Conservation (phyloP, 2,329 filamentous ascomycete genomes). For the Colletotrichum gloeosporioides region DNA sequence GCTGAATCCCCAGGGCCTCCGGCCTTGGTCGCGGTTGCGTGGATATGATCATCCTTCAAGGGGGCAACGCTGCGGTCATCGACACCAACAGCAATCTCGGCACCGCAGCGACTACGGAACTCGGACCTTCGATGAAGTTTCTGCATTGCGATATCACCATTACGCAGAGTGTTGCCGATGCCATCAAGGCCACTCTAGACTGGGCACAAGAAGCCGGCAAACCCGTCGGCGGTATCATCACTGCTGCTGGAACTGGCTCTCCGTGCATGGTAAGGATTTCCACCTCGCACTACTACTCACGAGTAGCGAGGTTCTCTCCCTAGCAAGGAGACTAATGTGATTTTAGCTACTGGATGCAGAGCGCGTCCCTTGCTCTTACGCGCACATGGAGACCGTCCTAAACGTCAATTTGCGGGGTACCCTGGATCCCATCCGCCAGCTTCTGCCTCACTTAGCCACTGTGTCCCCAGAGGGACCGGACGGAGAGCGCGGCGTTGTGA, state of each 20-base stretch:
- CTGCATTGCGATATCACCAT: neutral
- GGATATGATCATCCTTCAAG: neutral
- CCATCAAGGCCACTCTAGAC: neutral
- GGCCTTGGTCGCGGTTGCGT: neutral
- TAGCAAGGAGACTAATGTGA: accelerated
- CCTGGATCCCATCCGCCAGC: neutral
- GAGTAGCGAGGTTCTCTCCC: neutral
- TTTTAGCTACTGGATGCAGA: neutral
- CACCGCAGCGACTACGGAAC: neutral
- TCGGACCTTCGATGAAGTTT: neutral
- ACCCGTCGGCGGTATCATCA: neutral
- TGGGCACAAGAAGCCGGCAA: neutral
- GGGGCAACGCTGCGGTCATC: neutral
- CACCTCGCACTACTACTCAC: accelerated
- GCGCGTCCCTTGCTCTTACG: neutral
- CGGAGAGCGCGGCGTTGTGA: neutral
- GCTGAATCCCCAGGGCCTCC: accelerated
- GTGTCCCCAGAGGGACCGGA: neutral
- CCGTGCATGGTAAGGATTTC: neutral
- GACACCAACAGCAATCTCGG: neutral
- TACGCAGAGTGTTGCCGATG: neutral
- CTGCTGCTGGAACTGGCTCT: neutral
- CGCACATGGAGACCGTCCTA: neutral
- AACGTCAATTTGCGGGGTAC: neutral
- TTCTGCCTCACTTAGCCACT: neutral